Evolutionary conservation across 2,329 filamentous ascomycete species (phyloP).

Genomic region (Pestalotiopsis sp.): DNA sequence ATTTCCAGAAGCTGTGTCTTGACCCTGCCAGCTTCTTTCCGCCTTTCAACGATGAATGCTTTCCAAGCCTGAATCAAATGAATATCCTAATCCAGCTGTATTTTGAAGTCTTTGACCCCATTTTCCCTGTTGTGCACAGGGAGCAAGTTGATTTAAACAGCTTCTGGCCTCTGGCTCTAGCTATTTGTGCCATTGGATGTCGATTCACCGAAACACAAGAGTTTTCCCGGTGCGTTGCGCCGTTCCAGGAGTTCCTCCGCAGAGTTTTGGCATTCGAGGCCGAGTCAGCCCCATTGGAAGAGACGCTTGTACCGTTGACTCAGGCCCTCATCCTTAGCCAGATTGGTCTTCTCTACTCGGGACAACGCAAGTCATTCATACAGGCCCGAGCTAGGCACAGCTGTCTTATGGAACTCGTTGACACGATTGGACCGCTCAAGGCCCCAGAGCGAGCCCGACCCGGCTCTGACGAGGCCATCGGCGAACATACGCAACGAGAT

Average conservation of each 20-base stretch:
- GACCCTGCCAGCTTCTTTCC: neutral
- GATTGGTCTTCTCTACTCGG: neutral
- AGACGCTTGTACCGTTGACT: neutral
- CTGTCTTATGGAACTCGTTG: neutral
- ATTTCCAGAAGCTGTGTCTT: neutral
- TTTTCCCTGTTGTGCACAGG: neutral
- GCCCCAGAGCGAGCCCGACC: neutral
- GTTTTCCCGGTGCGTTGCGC: neutral
- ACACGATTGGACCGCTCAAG: neutral
- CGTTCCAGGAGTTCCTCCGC: conserved; percentile 3
- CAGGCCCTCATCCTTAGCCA: conserved; percentile 2
- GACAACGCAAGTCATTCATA: neutral
- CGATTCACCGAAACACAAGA: conserved; percentile 1
- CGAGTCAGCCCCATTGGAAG: neutral
- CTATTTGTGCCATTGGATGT: neutral
- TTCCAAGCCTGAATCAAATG: neutral
- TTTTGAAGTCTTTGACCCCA: conserved; percentile 5
- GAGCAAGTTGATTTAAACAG: neutral
- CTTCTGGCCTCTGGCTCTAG: neutral
- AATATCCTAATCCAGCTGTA: neutral
- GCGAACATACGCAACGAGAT: neutral
- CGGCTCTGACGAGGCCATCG: neutral
- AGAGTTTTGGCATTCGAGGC: neutral
- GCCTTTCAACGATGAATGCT: neutral
- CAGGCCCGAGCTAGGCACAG: neutral